Percentiles rank a stretch among this genome's conserved stretches.
Evolutionary conservation across 2,329 filamentous ascomycete genomes (phyloP).

Genomic region (Alternaria rosae): DNA sequence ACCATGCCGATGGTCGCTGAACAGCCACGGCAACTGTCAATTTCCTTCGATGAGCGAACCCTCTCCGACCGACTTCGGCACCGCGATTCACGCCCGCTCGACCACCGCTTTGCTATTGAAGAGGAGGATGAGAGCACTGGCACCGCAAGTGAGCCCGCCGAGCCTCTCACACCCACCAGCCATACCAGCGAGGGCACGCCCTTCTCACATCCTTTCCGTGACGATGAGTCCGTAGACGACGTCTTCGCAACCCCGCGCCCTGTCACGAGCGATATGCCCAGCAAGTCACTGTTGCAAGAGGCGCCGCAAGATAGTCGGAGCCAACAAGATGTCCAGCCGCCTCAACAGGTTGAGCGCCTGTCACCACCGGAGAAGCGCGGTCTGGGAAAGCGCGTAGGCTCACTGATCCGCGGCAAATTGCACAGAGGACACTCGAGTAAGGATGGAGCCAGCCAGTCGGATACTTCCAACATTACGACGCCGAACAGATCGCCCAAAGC

Average conservation of each 20-base stretch:
- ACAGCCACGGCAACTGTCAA: constrained; percentile 25
- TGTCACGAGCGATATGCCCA: constrained; percentile 8
- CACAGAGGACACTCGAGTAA: constrained; percentile 14
- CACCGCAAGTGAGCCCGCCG: constrained; percentile 49
- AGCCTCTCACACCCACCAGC: constrained; percentile 50
- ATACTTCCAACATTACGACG: constrained; percentile 1
- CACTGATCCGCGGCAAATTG: constrained; percentile 42
- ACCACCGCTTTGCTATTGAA: constrained; percentile 42
- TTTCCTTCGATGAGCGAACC: constrained; percentile 29
- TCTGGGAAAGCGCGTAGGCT: constrained; percentile 42
- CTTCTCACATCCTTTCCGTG: constrained; percentile 40
- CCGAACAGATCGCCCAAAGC: constrained; percentile 9
- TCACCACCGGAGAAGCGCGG: constrained; percentile 36
- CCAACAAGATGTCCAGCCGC: neutral
- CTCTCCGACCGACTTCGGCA: constrained; percentile 30
- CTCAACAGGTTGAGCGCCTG: constrained; percentile 14
- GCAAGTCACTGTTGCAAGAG: constrained; percentile 11
- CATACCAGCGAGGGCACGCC: constrained; percentile 42
- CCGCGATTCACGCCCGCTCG: constrained; percentile 38
- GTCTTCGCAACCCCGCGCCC: constrained; percentile 27
- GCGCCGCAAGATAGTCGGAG: neutral
- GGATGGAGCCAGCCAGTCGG: constrained; percentile 9
- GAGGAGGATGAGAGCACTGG: constrained; percentile 51
- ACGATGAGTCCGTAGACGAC: constrained; percentile 34
- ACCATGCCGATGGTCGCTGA: constrained; percentile 37